Percentiles rank a stretch among this genome's conserved stretches.
Conservation (phyloP, 352 stramenopile species). For the Globisporangium nunn region DNA sequence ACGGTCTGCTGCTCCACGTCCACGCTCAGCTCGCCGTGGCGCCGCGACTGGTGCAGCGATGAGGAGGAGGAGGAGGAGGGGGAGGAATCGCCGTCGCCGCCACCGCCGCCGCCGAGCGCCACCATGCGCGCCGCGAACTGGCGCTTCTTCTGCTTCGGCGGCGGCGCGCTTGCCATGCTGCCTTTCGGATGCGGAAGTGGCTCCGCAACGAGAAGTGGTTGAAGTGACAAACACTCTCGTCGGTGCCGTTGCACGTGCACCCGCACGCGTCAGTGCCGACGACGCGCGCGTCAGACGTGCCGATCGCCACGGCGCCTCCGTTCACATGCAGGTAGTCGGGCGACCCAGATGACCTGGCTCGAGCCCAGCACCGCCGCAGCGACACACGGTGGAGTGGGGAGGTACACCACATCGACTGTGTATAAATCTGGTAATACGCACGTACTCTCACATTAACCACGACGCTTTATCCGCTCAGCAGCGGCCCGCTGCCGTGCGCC, state of each 20-base stretch:
- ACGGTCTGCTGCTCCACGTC: conserved; percentile 25
- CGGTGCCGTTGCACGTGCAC: too few species aligned
- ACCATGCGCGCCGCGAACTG: conserved; percentile 9
- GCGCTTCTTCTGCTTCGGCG: conserved; percentile 1
- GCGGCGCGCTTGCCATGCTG: background rate
- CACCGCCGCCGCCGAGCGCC: background rate
- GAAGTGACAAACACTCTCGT: conserved; percentile 1
- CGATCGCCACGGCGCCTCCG: too few species aligned
- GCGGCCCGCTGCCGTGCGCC: conserved; percentile 28
- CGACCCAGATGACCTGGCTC: too few species aligned
- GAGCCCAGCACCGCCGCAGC: too few species aligned
- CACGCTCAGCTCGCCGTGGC: conserved; percentile 32
- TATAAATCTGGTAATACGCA: background rate
- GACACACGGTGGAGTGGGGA: too few species aligned
- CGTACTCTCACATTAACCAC: conserved; percentile 1
- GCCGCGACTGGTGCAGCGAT: conserved; percentile 25
- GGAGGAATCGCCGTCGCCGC: too few species aligned
- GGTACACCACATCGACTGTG: too few species aligned
- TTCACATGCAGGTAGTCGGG: too few species aligned
- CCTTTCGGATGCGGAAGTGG: background rate
- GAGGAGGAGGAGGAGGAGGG: background rate
- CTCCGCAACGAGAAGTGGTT: background rate
- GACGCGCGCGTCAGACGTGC: too few species aligned
- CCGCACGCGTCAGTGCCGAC: too few species aligned
- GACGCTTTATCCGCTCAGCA: conserved; percentile 13